phyloP scores from a whole-genome alignment of 139 green algal genomes.

The Yamagishiella unicocca region DNA sequence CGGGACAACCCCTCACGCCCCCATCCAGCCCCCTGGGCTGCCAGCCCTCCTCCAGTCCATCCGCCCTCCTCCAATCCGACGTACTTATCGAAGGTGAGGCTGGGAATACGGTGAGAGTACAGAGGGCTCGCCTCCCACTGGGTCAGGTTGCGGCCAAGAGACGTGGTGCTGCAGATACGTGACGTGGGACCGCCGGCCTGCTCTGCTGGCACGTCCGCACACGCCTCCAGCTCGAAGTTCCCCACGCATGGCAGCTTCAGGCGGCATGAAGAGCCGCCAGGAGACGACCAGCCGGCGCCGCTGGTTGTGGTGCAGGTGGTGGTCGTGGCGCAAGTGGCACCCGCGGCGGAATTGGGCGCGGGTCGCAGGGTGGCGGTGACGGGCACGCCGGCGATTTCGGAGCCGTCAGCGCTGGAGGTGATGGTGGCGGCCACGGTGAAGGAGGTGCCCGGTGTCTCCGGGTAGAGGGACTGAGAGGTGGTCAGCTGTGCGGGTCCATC shows the following conservation, averaged over 20 bases:
- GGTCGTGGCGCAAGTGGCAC: not conserved
- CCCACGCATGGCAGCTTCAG: conserved; percentile 60
- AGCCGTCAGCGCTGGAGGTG: conserved; percentile 46
- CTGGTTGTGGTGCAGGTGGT: not conserved
- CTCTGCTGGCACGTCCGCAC: not conserved
- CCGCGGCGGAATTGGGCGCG: not conserved
- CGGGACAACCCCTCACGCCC: not conserved
- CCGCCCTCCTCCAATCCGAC: not conserved
- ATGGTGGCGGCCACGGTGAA: conserved; percentile 50
- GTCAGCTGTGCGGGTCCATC: conserved; percentile 9
- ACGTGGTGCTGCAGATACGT: not conserved
- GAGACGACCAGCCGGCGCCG: conserved; percentile 9
- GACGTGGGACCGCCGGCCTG: not conserved
- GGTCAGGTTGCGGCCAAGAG: conserved; percentile 45
- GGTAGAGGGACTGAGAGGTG: conserved; percentile 33
- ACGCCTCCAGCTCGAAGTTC: conserved; percentile 49
- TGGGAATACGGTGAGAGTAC: not conserved
- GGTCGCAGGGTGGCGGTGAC: conserved; percentile 35
- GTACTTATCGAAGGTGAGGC: conserved; percentile 41
- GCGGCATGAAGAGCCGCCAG: conserved; percentile 28
- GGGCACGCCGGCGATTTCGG: not conserved
- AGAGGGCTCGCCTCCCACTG: conserved; percentile 41
- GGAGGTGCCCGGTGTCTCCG: conserved; percentile 41
- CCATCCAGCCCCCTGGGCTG: not conserved
- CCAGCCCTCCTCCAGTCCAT: not conserved